These are phyloP conservation scores for Heritiera littoralis DNA, from an alignment of 345 rosid genomes.

Conservation along the genomic window DNA sequence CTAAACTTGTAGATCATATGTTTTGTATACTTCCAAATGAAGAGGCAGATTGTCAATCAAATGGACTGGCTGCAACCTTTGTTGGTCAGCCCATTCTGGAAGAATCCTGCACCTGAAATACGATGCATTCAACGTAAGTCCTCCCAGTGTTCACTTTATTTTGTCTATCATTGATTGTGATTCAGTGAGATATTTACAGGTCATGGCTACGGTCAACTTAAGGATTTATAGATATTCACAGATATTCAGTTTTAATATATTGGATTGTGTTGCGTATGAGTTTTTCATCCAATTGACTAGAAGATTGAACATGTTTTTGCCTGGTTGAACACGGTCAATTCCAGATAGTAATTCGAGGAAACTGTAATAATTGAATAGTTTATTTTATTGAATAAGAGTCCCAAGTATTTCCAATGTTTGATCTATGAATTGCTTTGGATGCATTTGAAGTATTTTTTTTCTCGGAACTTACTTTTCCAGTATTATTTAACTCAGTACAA, in stretches of 20 bases:
- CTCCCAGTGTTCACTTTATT: conserved; percentile 13
- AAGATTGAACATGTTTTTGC: background rate
- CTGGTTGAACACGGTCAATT: background rate
- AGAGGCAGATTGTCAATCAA: conserved; percentile 54
- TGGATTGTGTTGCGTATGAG: background rate
- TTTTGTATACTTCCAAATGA: conserved; percentile 91
- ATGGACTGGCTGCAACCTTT: conserved; percentile 76
- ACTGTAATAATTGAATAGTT: background rate
- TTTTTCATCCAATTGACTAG: background rate
- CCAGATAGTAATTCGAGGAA: background rate
- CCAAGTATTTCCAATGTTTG: background rate
- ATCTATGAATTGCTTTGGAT: background rate
- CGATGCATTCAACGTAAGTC: conserved; percentile 71
- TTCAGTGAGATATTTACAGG: background rate
- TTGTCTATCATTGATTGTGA: background rate
- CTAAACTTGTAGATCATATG: conserved; percentile 76
- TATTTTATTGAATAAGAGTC: background rate
- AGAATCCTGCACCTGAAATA: conserved; percentile 60
- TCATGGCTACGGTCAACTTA: background rate
- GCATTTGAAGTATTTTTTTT: background rate
- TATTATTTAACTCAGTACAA: background rate
- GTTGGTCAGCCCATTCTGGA: conserved; percentile 90
- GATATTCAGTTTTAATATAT: background rate
- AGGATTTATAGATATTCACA: background rate
- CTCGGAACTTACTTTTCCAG: background rate